These are phyloP conservation scores for Mimosa pudica DNA, from an alignment of 306 rosid species.

Conservation along the genomic window DNA sequence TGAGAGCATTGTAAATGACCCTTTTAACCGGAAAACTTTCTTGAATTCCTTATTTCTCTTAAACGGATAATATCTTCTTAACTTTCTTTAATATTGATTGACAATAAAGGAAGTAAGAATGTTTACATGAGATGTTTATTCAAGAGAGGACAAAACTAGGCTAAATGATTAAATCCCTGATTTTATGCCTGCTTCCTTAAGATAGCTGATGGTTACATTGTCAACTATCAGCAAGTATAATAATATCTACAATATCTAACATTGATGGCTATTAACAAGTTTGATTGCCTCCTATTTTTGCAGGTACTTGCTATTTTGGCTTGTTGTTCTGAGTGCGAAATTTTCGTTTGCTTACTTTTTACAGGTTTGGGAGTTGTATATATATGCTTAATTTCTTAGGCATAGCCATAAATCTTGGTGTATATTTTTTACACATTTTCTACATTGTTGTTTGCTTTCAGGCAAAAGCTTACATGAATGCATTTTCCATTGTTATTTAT, in stretches of 20 bases:
- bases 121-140: background rate
- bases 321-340: conserved; percentile 71
- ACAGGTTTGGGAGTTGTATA: conserved; percentile 55
- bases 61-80: background rate
- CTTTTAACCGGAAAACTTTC: background rate
- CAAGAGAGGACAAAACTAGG: background rate
- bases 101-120: background rate
- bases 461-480: background rate
- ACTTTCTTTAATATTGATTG: background rate
- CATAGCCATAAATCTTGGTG: background rate
- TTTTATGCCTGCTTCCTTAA: background rate
- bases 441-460: background rate
- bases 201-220: background rate
- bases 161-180: background rate
- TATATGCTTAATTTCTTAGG: background rate
- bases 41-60: background rate
- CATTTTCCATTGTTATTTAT: background rate
- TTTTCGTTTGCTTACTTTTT: conserved; percentile 92
- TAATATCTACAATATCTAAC: background rate
- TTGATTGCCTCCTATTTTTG: conserved; percentile 18
- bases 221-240: background rate
- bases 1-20: background rate
- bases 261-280: background rate
- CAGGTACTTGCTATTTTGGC: conserved; percentile 94
- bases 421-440: background rate